phyloP scores from a whole-genome alignment of 495 filamentous ascomycete genomes.

The Daldinia vernicosa region DNA sequence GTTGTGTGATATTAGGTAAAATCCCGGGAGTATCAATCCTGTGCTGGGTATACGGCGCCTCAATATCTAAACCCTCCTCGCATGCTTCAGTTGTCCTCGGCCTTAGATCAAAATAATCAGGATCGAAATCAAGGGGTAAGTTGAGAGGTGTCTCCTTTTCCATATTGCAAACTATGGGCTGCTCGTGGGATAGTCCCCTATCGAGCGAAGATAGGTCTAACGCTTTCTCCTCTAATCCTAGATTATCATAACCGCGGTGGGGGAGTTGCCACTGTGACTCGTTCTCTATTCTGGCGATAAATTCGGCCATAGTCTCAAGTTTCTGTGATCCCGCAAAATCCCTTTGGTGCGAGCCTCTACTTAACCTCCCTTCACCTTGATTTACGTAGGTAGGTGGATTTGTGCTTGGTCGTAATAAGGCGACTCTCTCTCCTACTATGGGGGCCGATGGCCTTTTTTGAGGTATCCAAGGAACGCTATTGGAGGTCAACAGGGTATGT shows the following conservation, averaged over 20 bases:
- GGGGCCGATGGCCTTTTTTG: conserved; percentile 24
- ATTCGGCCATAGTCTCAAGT: conserved; percentile 49
- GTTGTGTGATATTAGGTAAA: neutral
- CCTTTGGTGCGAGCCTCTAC: neutral
- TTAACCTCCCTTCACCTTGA: conserved; percentile 21
- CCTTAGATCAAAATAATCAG: neutral
- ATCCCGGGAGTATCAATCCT: neutral
- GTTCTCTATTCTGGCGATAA: conserved; percentile 52
- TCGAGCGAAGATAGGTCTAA: neutral
- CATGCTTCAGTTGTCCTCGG: neutral
- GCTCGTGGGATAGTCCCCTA: neutral
- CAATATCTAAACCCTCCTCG: neutral
- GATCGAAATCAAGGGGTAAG: neutral
- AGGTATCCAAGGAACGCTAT: conserved; percentile 38
- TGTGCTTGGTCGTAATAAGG: conserved; percentile 22
- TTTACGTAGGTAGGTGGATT: conserved; percentile 32
- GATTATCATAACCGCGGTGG: neutral
- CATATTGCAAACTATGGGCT: neutral
- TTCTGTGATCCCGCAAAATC: neutral
- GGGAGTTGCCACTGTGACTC: conserved; percentile 34
- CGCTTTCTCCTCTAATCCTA: conserved; percentile 1
- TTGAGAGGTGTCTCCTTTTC: neutral
- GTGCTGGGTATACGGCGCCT: neutral
- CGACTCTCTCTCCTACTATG: conserved; percentile 3
- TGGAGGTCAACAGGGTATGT: conserved; percentile 12